Percentiles rank a stretch among this genome's conserved stretches.
These are phyloP conservation scores for Tuber umbilicatum DNA, from an alignment of 495 filamentous ascomycete species.

Conservation along the genomic window DNA sequence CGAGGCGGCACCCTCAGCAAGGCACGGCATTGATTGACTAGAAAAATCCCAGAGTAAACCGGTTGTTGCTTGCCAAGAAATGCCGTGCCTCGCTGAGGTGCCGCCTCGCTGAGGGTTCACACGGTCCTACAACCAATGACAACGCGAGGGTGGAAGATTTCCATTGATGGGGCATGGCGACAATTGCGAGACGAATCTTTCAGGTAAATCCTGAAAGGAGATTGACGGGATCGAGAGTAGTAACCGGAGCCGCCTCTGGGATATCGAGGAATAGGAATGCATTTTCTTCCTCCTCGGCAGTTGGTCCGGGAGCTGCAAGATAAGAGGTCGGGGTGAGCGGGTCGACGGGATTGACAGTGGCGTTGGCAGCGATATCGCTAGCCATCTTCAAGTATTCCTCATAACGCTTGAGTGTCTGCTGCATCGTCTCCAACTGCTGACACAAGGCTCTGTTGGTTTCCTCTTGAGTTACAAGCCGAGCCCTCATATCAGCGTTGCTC, in stretches of 20 bases:
- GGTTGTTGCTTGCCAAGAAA: too few species aligned
- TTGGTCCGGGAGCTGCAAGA: background rate
- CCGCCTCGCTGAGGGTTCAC: too few species aligned
- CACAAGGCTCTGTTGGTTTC: conserved; percentile 59
- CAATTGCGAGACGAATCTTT: too few species aligned
- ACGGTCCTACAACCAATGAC: too few species aligned
- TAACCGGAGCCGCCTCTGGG: background rate
- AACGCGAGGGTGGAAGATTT: too few species aligned
- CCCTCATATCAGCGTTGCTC: conserved; percentile 61
- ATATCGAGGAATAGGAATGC: background rate
- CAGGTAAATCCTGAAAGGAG: conserved; percentile 44
- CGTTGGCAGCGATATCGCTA: conserved; percentile 21
- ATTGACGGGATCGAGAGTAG: conserved; percentile 52
- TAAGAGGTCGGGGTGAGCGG: conserved; percentile 17
- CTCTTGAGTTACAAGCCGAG: conserved; percentile 57
- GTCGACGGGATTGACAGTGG: background rate
- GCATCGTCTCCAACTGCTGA: conserved; percentile 59
- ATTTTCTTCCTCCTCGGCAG: background rate
- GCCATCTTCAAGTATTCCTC: conserved; percentile 44
- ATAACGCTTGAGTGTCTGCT: conserved; percentile 54
- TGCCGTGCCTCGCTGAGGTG: too few species aligned
- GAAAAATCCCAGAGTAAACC: too few species aligned
- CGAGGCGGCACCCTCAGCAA: too few species aligned
- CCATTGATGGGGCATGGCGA: too few species aligned
- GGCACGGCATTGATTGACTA: too few species aligned